These are phyloP conservation scores for Jatropha podagrica DNA, from an alignment of 441 rosid genomes.

Conservation along the genomic window DNA sequence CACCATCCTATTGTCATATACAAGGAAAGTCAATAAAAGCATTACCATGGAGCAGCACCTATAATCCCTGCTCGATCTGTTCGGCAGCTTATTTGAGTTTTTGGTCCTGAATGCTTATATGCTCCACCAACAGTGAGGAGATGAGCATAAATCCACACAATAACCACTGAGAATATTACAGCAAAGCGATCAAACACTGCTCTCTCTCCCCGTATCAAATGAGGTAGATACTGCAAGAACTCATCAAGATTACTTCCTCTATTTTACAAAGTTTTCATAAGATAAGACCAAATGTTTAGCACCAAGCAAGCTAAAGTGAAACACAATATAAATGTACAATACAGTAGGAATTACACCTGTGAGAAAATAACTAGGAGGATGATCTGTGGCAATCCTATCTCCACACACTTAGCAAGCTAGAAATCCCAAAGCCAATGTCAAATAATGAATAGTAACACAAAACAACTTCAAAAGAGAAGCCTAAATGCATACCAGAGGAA, in stretches of 20 bases:
- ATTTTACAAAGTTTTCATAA: slow-evolving; percentile 6
- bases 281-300: slow-evolving; percentile 8
- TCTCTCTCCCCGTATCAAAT: slow-evolving; percentile 53
- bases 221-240: slow-evolving; percentile 80
- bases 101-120: slow-evolving; percentile 56
- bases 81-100: slow-evolving; percentile 79
- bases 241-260: slow-evolving; percentile 16
- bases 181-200: slow-evolving; percentile 69
- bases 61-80: slow-evolving; percentile 88
- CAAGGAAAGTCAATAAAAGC: neutral
- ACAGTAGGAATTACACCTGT: slow-evolving; percentile 48
- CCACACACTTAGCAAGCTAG: slow-evolving; percentile 94
- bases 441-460: slow-evolving; percentile 15
- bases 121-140: slow-evolving; percentile 94
- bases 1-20: slow-evolving; percentile 6
- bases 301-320: neutral
- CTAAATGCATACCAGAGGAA: slow-evolving; percentile 65
- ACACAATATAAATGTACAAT: neutral
- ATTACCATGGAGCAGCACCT: slow-evolving; percentile 88
- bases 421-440: slow-evolving; percentile 30
- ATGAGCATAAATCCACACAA: slow-evolving; percentile 94
- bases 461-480: slow-evolving; percentile 35
- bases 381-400: slow-evolving; percentile 90
- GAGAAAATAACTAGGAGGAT: slow-evolving; percentile 72
- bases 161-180: slow-evolving; percentile 71